Conservation (phyloP, 441 rosid genomes). For the Euphorbia schlechtendalii region DNA sequence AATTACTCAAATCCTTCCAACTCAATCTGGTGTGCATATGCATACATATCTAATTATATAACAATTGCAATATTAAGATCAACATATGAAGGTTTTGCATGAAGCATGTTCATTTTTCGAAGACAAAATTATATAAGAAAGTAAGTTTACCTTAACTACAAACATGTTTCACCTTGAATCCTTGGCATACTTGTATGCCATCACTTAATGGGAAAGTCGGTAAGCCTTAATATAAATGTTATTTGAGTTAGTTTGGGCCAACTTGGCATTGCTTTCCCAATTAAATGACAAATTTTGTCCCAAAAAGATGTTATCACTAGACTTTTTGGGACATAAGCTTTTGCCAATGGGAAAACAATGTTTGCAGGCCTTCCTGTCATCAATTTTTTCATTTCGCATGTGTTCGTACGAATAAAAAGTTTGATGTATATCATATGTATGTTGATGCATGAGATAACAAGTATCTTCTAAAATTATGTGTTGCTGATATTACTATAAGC, state of each 20-base stretch:
- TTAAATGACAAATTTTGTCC: no score
- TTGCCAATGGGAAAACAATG: no score
- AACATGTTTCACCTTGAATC: no score
- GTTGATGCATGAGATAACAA: no score
- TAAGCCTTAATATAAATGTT: neutral
- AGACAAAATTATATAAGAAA: neutral
- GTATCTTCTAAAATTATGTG: no score
- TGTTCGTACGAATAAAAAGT: neutral
- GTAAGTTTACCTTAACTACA: neutral
- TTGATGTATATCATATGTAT: no score
- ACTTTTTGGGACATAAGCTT: no score
- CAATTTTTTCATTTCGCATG: neutral
- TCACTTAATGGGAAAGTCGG: neutral
- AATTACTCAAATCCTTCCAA: neutral
- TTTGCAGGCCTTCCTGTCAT: neutral
- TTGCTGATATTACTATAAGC: no score
- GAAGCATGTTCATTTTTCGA: neutral
- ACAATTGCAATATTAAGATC: neutral
- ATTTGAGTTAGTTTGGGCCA: neutral
- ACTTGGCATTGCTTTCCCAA: no score
- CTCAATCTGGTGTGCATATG: neutral
- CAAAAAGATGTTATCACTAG: no score
- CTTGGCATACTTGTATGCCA: neutral
- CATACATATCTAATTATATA: neutral
- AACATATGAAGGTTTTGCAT: neutral